Evolutionary conservation across 257 asterid species (phyloP), one percentile per base, ranked within the genome.

Genomic region (Nicotiana benthamiana): DNA sequence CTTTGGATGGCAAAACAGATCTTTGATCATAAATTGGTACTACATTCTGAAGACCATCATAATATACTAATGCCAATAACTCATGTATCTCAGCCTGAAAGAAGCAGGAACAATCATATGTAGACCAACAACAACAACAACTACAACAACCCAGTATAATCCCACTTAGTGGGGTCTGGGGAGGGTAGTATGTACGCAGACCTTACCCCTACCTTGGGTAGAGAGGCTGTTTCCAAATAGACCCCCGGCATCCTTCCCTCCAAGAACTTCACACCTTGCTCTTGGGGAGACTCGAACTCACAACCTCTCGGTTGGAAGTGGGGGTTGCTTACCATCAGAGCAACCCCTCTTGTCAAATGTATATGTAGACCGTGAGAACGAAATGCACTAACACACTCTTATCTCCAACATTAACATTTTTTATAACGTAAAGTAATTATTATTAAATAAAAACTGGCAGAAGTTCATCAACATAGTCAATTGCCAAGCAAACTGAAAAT

Each of bases 11-110:
- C 59, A 86, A 82, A 64, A 87, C 86, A 28, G 88, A 89, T 86
- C 99, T 90, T 84, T 93, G 99, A 88, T 96, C 99, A 86, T 93
- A 93, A 83, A 96, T 88, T 80, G 99, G 99, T 65, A 92, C 99
- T 75, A 96, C 99, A 82, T 96, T 96, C 89, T 96, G 99, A 86
- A 94, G 85, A 75, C 98, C 97, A 86, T 94, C 99, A 87, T 96
- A 92, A 87, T 94, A 96, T 68, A 96, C 98, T 77, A 96, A 80
- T 64, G 99, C 99, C 90, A 96, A 86, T 85, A 94, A 84, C 91
- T 94, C 98, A 28, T 96, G 99, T 86, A 96, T 94, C 92, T 96
- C 99, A 18, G 94, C 97, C 98, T 95, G 93, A 75, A 90, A 87
- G 70, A 83, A 83, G 79, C 80, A 48, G 64, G 59, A 77, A 48